Percentiles rank a stretch among this genome's conserved stretches.
phyloP scores from a whole-genome alignment of 2,329 filamentous ascomycete genomes.

The Passalora sequoiae region DNA sequence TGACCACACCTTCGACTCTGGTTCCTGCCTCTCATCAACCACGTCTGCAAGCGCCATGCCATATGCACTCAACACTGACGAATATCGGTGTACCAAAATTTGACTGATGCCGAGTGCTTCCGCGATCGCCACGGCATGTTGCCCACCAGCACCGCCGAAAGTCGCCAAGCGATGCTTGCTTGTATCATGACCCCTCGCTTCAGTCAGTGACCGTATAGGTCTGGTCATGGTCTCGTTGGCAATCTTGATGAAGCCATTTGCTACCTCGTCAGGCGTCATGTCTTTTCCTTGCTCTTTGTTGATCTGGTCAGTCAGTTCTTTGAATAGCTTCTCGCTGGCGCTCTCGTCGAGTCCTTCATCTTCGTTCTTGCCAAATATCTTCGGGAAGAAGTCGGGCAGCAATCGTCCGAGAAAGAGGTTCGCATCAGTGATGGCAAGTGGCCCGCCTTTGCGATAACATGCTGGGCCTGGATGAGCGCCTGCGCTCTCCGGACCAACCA shows the following conservation, averaged over 20 bases:
- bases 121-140: constrained; percentile 88
- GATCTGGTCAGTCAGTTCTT: constrained; percentile 70
- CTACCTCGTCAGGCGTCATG: constrained; percentile 78
- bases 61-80: constrained; percentile 82
- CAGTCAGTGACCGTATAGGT: constrained; percentile 83
- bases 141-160: constrained; percentile 86
- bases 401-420: constrained; percentile 81
- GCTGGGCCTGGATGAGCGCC: constrained; percentile 85
- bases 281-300: constrained; percentile 62
- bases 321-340: constrained; percentile 69
- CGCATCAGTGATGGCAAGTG: constrained; percentile 87
- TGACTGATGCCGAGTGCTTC: constrained; percentile 77
- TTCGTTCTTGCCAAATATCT: constrained; percentile 89
- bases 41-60: constrained; percentile 92
- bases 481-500: constrained; percentile 84
- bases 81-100: constrained; percentile 81
- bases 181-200: constrained; percentile 87
- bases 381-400: constrained; percentile 86
- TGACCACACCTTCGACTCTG: constrained; percentile 58
- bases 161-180: constrained; percentile 85
- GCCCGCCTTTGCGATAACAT: constrained; percentile 85
- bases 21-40: constrained; percentile 83
- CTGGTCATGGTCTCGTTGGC: constrained; percentile 89
- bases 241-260: constrained; percentile 82
- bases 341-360: constrained; percentile 71